phyloP scores from a whole-genome alignment of 2,329 filamentous ascomycete species.

The Aspergillus eucalypticola region DNA sequence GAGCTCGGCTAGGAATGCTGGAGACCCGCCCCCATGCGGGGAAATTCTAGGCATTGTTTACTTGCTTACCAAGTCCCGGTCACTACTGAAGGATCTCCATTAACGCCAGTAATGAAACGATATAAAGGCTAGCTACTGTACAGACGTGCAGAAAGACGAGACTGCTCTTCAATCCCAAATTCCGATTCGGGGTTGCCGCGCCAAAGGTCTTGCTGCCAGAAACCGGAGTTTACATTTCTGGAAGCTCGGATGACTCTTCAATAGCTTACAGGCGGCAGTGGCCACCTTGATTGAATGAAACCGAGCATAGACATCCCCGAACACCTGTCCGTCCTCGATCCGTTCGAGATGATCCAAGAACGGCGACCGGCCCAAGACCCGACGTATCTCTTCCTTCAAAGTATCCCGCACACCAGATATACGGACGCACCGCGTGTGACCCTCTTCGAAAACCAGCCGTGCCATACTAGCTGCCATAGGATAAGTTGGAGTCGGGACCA shows the following conservation, averaged over 20 bases:
- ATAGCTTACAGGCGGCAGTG: conserved; percentile 12
- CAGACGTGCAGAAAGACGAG: background rate
- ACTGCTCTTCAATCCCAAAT: background rate
- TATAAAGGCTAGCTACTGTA: too few relatives aligned
- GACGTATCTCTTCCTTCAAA: conserved; percentile 12
- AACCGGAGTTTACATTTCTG: conserved; percentile 20
- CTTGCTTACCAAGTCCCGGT: too few relatives aligned
- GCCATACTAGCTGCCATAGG: conserved; percentile 28
- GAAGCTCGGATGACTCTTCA: conserved; percentile 18
- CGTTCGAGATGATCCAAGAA: conserved; percentile 19
- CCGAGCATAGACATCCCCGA: conserved; percentile 16
- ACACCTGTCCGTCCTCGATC: conserved; percentile 15
- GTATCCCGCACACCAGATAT: conserved; percentile 17
- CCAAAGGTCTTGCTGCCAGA: conserved; percentile 6
- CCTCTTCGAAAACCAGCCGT: conserved; percentile 21
- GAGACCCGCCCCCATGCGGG: too few relatives aligned
- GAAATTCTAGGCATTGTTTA: too few relatives aligned
- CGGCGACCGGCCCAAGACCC: conserved; percentile 11
- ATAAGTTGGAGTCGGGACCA: conserved; percentile 33
- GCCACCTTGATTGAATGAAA: conserved; percentile 26
- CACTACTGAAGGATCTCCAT: too few relatives aligned
- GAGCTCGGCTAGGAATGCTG: too few relatives aligned
- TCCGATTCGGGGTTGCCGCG: background rate
- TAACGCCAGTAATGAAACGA: too few relatives aligned
- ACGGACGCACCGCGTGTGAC: conserved; percentile 30